Evolutionary conservation across 2,329 filamentous ascomycete genomes (phyloP), one percentile per base, ranked within the genome.

Genomic region (Alternaria angustiovoidea): DNA sequence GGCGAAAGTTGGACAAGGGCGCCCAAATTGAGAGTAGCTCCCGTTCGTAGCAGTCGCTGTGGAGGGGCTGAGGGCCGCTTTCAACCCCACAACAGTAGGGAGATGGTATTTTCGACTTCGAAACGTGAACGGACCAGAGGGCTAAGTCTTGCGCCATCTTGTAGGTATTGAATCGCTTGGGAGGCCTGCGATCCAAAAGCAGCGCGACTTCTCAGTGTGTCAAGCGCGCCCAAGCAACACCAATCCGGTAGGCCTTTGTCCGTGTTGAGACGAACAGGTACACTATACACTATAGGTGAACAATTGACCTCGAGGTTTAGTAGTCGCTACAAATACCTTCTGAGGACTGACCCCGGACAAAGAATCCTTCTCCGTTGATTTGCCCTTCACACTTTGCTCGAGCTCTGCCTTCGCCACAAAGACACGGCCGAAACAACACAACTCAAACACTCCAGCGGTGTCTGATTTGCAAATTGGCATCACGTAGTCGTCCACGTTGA

Each of bases 241-340:
- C 70, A 65, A 78, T 77, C 73, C 76, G 74, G 75, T 66, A 63
- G 67, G 68, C 74, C 76, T 78, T 79, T 79, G 76, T 79, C 76
- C 76, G 75, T 75, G 70, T 74, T 77, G 72, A 77, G 75, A 65
- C 72, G 65, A 66, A 64, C 62, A 69, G 60, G 64, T 71, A 65
- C 67, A 65, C 70, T 72, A 67, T 72, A 68, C 64, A 70, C 54
- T 68, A 65, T 74, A 75, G 67, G 72, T 76, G 72, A 76, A 72
- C 71, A 75, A 69, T 73, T 56, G 62, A 67, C 64, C 64, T 77
- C 66, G 70, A 76, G 67, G 59, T 62, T 69, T 62, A 64, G 63
- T 64, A 67, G 62, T 73, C 69, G 74, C 69, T 79, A 78, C 76
- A 78, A 78, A 78, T 78, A 79, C 69, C 72, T 72, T 62, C 70